A percentile compares a stretch with the other conserved stretches of the same genome.
Conservation (phyloP, 1,139 yeast genomes). For the Magnusiomyces ingens region DNA sequence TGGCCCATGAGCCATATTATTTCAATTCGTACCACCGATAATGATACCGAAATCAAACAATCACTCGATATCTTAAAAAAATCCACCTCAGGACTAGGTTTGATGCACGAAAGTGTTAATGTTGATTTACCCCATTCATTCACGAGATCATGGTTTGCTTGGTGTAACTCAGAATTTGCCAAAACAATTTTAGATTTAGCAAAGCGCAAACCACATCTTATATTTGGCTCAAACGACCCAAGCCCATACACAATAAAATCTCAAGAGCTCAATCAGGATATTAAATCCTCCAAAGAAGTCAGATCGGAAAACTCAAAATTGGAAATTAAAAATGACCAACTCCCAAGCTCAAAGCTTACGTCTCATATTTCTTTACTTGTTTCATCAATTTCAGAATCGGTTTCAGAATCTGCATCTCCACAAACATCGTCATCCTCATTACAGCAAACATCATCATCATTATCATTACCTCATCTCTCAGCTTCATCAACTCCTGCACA, state of each 20-base stretch:
- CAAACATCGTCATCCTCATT: too few species aligned
- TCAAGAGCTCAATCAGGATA: too few species aligned
- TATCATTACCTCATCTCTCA: too few species aligned
- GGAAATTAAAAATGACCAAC: too few species aligned
- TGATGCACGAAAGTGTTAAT: constrained; percentile 77
- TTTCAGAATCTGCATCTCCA: too few species aligned
- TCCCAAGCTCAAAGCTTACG: too few species aligned
- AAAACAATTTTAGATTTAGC: constrained; percentile 75
- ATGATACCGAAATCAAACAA: constrained; percentile 57
- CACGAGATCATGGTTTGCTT: constrained; percentile 85
- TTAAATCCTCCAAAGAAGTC: too few species aligned
- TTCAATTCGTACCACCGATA: constrained; percentile 65
- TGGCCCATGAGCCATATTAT: constrained; percentile 88
- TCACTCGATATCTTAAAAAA: constrained; percentile 48
- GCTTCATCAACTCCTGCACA: too few species aligned
- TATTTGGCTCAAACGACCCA: constrained; percentile 40
- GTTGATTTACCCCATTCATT: constrained; percentile 45
- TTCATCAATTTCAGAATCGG: too few species aligned
- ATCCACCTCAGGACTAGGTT: constrained; percentile 66
- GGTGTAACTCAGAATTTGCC: constrained; percentile 92
- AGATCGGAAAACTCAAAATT: too few species aligned
- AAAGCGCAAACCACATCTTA: constrained; percentile 61
- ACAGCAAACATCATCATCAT: too few species aligned
- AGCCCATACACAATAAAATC: not conserved
- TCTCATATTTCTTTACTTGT: too few species aligned